These are phyloP conservation scores for Petunia axillaris DNA, from an alignment of 257 asterid genomes.

Conservation along the genomic window DNA sequence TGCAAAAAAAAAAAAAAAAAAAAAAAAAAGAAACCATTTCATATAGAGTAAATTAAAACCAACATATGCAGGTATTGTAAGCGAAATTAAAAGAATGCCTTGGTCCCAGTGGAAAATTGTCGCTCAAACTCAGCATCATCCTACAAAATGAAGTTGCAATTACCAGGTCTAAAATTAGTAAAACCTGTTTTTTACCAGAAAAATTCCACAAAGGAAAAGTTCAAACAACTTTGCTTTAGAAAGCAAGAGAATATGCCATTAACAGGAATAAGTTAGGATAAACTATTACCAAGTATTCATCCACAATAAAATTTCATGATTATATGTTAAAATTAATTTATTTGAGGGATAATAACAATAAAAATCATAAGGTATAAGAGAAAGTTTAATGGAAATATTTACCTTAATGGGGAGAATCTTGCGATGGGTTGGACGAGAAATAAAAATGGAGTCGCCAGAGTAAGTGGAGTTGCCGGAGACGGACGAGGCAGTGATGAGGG, in stretches of 20 bases:
- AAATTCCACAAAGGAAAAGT: background rate
- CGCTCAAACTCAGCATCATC: slow-evolving; percentile 57
- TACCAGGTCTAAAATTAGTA: background rate
- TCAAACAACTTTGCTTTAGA: background rate
- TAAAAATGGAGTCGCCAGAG: no score
- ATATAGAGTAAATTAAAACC: background rate
- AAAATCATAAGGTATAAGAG: no score
- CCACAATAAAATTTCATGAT: no score
- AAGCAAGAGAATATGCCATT: slow-evolving; percentile 20
- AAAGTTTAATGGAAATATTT: no score
- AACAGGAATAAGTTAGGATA: slow-evolving; percentile 56
- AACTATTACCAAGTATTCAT: no score
- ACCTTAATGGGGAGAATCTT: no score
- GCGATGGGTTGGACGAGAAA: no score
- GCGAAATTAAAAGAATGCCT: slow-evolving; percentile 45
- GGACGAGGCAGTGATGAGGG: no score
- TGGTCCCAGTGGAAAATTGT: slow-evolving; percentile 69
- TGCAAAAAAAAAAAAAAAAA: slow-evolving; percentile 39
- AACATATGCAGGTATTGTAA: background rate
- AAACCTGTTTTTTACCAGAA: background rate
- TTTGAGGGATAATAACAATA: no score
- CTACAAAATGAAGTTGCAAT: slow-evolving; percentile 40
- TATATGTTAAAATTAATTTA: no score
- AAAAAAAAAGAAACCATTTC: slow-evolving; percentile 12
- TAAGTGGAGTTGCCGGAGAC: no score